phyloP scores from a whole-genome alignment of 169 alveolate species.

The Eimeria zaria region DNA sequence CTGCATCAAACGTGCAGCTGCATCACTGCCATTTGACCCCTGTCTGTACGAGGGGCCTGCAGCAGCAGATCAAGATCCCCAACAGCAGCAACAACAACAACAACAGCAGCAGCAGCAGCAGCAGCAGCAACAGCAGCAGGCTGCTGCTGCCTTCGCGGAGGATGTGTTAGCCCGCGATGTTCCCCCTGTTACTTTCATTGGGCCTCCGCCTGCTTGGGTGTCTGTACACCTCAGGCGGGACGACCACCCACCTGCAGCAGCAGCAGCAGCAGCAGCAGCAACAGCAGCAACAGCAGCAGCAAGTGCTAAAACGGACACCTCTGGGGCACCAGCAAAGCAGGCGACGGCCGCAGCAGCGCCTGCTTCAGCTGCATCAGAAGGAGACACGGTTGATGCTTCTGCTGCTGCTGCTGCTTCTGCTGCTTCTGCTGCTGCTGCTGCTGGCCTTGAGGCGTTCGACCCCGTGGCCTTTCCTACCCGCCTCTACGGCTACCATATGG shows the following conservation, averaged over 20 bases:
- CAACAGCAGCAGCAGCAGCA: constrained; percentile 2
- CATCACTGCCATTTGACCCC: constrained; percentile 10
- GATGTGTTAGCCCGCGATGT: constrained; percentile 30
- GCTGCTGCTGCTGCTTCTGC: not conserved
- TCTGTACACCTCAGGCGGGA: constrained; percentile 47
- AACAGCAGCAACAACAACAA: not conserved
- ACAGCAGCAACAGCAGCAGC: constrained; percentile 46
- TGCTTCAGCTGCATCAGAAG: not conserved
- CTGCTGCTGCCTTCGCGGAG: constrained; percentile 48
- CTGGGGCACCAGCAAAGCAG: not conserved
- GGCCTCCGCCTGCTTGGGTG: constrained; percentile 57
- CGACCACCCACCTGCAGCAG: not conserved
- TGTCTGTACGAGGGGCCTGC: constrained; percentile 50
- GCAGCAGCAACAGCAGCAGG: constrained; percentile 26
- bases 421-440: constrained; percentile 23
- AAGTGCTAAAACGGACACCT: not conserved
- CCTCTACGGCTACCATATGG: constrained; percentile 60
- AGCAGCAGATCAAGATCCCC: not conserved
- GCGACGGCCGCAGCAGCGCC: not conserved
- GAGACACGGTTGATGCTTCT: not conserved
- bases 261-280: constrained; percentile 37
- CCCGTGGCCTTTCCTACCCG: constrained; percentile 44
- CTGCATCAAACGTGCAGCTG: not conserved
- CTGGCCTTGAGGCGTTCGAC: constrained; percentile 2
- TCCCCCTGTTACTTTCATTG: constrained; percentile 32